Evolutionary conservation across 225 moss, liverwort and hornwort genomes (phyloP).

Genomic region (Rhytidiadelphus loreus): DNA sequence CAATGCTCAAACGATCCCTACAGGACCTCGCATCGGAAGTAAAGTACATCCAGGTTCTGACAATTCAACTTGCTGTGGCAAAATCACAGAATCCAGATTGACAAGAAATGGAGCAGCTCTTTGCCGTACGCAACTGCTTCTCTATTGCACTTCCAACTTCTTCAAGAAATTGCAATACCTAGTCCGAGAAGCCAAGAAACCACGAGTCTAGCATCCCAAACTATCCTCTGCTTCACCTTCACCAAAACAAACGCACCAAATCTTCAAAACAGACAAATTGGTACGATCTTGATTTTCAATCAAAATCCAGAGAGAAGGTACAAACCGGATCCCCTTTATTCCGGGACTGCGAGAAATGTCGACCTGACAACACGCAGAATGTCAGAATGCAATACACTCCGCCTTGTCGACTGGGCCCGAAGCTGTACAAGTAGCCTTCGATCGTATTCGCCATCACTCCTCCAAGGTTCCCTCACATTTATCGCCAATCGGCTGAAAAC

Average conservation of each 20-base stretch:
- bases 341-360: slow-evolving; percentile 49
- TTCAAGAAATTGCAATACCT: background rate
- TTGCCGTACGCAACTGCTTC: background rate
- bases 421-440: slow-evolving; percentile 55
- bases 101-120: background rate
- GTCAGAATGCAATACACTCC: slow-evolving; percentile 45
- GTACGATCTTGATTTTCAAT: background rate
- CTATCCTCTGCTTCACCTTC: background rate
- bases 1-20: background rate
- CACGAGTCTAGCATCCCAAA: background rate
- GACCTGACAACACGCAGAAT: slow-evolving; percentile 52
- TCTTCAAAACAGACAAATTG: background rate
- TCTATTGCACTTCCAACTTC: background rate
- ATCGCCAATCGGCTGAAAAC: background rate
- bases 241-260: background rate
- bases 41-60: background rate
- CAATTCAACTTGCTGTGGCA: background rate
- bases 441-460: slow-evolving; percentile 43
- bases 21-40: background rate
- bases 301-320: background rate
- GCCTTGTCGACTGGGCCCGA: slow-evolving; percentile 47
- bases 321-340: slow-evolving; percentile 55
- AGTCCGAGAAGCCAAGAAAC: background rate
- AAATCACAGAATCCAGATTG: background rate
- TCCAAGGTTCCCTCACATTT: background rate